Evolutionary conservation across 495 filamentous ascomycete genomes (phyloP).

Genomic region (Penicilliopsis zonata): DNA sequence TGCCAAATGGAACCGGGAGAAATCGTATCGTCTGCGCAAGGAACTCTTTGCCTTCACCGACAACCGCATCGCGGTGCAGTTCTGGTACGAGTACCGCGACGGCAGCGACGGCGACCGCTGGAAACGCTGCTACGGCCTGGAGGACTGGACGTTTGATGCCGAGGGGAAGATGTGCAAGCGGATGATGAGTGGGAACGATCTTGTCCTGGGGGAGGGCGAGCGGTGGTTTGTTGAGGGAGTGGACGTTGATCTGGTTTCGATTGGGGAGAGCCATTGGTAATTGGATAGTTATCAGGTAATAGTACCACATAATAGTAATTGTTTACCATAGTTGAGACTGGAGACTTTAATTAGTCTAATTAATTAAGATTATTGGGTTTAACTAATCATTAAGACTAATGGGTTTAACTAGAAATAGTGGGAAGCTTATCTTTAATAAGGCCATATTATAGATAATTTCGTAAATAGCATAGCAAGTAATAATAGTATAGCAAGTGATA

Average conservation of each 20-base stretch:
- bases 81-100: constrained; percentile 87
- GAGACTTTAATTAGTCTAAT: no score
- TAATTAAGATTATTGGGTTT: no score
- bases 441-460: no score
- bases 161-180: constrained; percentile 75
- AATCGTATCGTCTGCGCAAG: constrained; percentile 67
- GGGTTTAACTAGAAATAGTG: no score
- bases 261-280: constrained; percentile 70
- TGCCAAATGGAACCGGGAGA: constrained; percentile 66
- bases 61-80: constrained; percentile 66
- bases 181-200: constrained; percentile 87
- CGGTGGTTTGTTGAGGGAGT: constrained; percentile 53
- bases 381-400: no score
- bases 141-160: constrained; percentile 82
- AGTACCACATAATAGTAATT: no score
- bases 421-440: no score
- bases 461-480: no score
- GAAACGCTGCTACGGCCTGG: constrained; percentile 84
- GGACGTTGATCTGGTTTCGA: constrained; percentile 61
- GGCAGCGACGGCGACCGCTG: constrained; percentile 53
- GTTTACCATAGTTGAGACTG: no score
- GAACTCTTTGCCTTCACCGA: constrained; percentile 62
- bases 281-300: no score
- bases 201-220: constrained; percentile 47
- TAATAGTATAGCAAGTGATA: no score